Evolutionary conservation across 176 grass and related monocot species (phyloP), one percentile per base, ranked within the genome.

Genomic region (Chloris gayana): DNA sequence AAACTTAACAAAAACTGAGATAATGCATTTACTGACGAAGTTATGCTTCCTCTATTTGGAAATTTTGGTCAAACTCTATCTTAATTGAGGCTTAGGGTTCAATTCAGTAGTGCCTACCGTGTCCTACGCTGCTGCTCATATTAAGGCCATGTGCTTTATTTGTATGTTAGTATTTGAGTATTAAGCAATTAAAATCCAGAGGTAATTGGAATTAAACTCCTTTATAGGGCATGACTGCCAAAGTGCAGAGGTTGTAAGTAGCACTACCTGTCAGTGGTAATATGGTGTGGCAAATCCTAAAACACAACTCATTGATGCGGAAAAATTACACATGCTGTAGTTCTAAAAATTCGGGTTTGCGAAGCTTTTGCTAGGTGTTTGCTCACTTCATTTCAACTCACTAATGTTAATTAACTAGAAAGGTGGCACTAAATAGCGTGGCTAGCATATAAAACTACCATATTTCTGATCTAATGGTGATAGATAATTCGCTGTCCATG

Each of bases 121-220:
- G 42, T 32, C n/a, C n/a, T n/a, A n/a, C n/a, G n/a, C n/a, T n/a
- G 59, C n/a, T 72, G 45, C 69, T 32, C 24, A 76, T 19, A 56
- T 63, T 2, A 14, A 21, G 4, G 44, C 1, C 15, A 21, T 25
- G 50, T 0, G 21, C 17, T 7, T 33, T 41, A 60, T 57, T 51
- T 53, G 19, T 34, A 38, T 26, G 25, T n/a, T n/a, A n/a, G 4
- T 39, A 32, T 6, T 53, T 60, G 49, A 35, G 19, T 50, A 63
- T 62, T 69, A 34, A 59, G 7, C 3, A 5, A 29, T 46, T 47
- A 68, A 14, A 21, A 49, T 82, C 42, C 60, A 31, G 45, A 46
- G 29, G 22, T 54, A 14, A 14, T 12, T 61, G 10, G 24, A 61
- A 61, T 61, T 29, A 61, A 14, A 61, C 58, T 14, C 3, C 24